A percentile compares a stretch with the other conserved stretches of the same genome.
phyloP scores from a whole-genome alignment of 169 alveolate species.

The Plasmodium gonderi region DNA sequence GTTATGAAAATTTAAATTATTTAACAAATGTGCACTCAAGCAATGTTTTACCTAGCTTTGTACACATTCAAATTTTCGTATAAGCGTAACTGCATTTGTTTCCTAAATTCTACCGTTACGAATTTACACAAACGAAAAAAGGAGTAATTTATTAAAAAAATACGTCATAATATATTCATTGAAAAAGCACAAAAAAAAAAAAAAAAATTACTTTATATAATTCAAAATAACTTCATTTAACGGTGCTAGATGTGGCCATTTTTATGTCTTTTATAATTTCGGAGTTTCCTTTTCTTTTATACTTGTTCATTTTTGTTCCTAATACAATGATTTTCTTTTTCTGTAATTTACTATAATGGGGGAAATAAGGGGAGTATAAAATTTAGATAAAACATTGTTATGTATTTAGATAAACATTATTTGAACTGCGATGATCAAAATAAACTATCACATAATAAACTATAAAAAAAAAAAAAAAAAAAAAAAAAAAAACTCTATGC shows the following conservation, averaged over 20 bases:
- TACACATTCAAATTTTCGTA: not conserved
- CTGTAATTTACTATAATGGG: conserved; percentile 41
- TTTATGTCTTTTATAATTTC: conserved; percentile 63
- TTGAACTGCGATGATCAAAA: conserved; percentile 1
- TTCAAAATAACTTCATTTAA: not conserved
- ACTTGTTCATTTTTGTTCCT: conserved; percentile 34
- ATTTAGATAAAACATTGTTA: not conserved
- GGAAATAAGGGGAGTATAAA: not conserved
- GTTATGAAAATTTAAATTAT: not conserved
- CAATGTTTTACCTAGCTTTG: not conserved
- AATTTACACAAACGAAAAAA: not conserved
- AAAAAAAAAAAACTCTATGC: too few relatives aligned
- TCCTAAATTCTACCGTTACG: not conserved
- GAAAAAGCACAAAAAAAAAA: not conserved
- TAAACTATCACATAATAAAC: not conserved
- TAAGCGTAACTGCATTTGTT: not conserved
- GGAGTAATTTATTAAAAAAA: not conserved
- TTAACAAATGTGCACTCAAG: not conserved
- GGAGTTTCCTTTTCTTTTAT: conserved; percentile 20
- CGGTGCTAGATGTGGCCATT: conserved; percentile 7
- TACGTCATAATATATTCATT: not conserved
- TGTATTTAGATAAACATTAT: not conserved
- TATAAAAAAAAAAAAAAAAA: not conserved
- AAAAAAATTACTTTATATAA: not conserved
- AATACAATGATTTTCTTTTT: conserved; percentile 53